Conservation (phyloP, 164 flowering plant genomes). For the Tetracentron sinense region DNA sequence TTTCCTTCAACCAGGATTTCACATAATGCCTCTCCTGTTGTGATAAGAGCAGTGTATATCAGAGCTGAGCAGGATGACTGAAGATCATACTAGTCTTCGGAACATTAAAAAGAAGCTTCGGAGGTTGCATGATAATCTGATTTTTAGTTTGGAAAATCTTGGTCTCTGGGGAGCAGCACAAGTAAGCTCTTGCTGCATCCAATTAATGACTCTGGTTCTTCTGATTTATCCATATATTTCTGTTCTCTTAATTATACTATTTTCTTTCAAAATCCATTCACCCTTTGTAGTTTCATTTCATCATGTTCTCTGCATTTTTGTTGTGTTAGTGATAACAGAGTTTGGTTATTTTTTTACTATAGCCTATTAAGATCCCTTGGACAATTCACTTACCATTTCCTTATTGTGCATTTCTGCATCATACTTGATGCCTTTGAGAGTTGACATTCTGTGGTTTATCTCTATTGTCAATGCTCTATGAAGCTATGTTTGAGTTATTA, state of each 20-base stretch:
- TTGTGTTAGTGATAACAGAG: too few species aligned
- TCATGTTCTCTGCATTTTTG: not conserved
- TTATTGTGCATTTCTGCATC: too few species aligned
- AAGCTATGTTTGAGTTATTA: too few species aligned
- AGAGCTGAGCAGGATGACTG: conserved; percentile 27
- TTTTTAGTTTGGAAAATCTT: conserved; percentile 62
- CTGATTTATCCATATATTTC: not conserved
- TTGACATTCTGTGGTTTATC: too few species aligned
- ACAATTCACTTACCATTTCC: too few species aligned
- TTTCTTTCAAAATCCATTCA: not conserved
- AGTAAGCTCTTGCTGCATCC: conserved; percentile 37
- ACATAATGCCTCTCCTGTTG: conserved; percentile 11
- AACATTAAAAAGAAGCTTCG: conserved; percentile 39
- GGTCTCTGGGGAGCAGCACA: conserved; percentile 75
- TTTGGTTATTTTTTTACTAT: too few species aligned
- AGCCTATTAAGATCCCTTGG: too few species aligned
- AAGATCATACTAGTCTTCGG: conserved; percentile 32
- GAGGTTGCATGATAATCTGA: conserved; percentile 58
- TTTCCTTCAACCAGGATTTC: conserved; percentile 4
- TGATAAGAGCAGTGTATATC: conserved; percentile 46
- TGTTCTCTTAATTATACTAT: not conserved
- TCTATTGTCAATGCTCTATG: too few species aligned
- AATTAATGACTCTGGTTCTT: not conserved
- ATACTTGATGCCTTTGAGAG: too few species aligned
- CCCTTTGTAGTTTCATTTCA: not conserved